Evolutionary conservation across 148 eudicot genomes (phyloP).

Genomic region (Spergularia bocconei): DNA sequence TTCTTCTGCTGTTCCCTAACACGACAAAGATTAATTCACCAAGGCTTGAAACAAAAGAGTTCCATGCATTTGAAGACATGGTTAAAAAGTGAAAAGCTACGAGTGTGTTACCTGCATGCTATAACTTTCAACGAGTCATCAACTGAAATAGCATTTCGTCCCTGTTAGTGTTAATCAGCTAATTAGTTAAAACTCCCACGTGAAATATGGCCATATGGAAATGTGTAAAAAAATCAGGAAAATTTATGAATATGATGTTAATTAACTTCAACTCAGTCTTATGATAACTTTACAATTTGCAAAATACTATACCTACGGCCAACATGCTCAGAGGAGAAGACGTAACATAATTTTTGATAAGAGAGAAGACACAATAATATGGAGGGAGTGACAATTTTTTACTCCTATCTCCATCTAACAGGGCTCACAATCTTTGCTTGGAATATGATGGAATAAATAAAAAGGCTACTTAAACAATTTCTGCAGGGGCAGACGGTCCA

Average conservation of each 20-base stretch:
- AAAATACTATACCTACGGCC: neutral
- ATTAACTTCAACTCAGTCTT: neutral
- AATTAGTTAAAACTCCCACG: neutral
- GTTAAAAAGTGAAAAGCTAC: neutral
- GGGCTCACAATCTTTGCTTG: too few relatives aligned
- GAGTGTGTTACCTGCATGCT: conserved; percentile 64
- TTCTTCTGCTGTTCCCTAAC: conserved; percentile 77
- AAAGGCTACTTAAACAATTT: too few relatives aligned
- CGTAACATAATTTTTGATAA: neutral
- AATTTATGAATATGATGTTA: neutral
- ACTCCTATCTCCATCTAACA: too few relatives aligned
- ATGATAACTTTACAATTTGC: neutral
- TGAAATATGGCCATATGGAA: neutral
- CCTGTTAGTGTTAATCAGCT: conserved; percentile 43
- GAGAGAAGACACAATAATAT: too few relatives aligned
- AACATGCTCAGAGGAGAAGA: conserved; percentile 1
- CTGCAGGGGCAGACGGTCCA: too few relatives aligned
- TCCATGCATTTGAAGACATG: conserved; percentile 2
- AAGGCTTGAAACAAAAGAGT: conserved; percentile 8
- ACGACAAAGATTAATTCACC: conserved; percentile 18
- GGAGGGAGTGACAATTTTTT: too few relatives aligned
- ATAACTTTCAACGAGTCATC: conserved; percentile 76
- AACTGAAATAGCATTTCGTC: conserved; percentile 63
- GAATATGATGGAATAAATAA: too few relatives aligned
- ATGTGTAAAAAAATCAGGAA: neutral